phyloP scores from a whole-genome alignment of 192 early-diverging fungal genomes.

The Umbelopsis vinacea region DNA sequence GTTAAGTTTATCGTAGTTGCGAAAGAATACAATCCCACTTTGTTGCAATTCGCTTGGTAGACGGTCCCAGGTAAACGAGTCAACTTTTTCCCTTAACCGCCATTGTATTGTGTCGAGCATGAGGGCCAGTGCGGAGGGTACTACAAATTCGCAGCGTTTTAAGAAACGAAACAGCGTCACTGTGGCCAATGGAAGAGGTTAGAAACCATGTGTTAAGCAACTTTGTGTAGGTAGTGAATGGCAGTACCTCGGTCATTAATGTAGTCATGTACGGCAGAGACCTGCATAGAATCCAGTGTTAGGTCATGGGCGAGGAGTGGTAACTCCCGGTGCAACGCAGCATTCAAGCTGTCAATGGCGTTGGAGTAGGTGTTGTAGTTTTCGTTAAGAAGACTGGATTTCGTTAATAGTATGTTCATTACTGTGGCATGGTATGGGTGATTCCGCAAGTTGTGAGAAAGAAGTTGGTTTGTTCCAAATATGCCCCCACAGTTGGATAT shows the following conservation, averaged over 20 bases:
- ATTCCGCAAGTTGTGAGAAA: background rate
- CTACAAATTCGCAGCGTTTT: constrained; percentile 30
- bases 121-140: constrained; percentile 32
- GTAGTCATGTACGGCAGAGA: constrained; percentile 28
- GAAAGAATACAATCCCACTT: constrained; percentile 42
- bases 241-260: constrained; percentile 34
- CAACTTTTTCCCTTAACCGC: constrained; percentile 40
- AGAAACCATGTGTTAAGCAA: background rate
- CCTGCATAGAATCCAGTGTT: constrained; percentile 8
- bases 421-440: background rate
- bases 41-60: constrained; percentile 25
- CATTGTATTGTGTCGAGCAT: constrained; percentile 43
- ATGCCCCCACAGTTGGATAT: background rate
- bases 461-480: background rate
- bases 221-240: background rate
- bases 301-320: constrained; percentile 31
- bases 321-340: constrained; percentile 33
- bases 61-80: constrained; percentile 21
- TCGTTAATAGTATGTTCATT: constrained; percentile 18
- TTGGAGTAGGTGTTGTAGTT: background rate
- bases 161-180: constrained; percentile 50
- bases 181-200: background rate
- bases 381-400: constrained; percentile 2
- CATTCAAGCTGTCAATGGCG: constrained; percentile 34
- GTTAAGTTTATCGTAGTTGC: constrained; percentile 36